Evolutionary conservation across 306 rosid genomes (phyloP).

Genomic region (Pyrus communis): DNA sequence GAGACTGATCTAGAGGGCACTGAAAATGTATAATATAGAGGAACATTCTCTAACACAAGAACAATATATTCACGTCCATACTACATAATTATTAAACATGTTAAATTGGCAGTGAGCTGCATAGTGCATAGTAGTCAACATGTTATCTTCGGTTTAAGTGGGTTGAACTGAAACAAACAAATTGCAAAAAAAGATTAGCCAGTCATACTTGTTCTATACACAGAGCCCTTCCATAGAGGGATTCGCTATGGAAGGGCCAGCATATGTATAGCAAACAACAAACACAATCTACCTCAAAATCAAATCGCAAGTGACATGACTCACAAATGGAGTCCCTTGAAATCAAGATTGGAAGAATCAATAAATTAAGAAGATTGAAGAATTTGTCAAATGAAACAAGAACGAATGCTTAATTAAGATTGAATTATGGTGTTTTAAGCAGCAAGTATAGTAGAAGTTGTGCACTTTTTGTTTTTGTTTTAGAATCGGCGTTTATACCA

Average conservation of each 20-base stretch:
- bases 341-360: not conserved
- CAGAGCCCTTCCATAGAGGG: not conserved
- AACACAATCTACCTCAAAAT: not conserved
- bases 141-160: no score
- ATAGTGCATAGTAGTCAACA: no score
- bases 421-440: not conserved
- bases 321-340: not conserved
- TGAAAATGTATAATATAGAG: not conserved
- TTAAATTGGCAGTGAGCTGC: no score
- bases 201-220: not conserved
- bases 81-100: no score
- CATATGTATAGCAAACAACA: not conserved
- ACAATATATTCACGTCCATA: not conserved
- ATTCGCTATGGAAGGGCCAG: not conserved
- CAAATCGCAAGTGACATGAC: not conserved
- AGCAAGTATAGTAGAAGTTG: not conserved
- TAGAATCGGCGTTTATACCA: not conserved
- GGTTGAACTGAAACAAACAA: no score
- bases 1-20: not conserved
- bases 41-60: not conserved
- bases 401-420: not conserved
- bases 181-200: not conserved
- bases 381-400: not conserved
- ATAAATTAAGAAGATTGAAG: not conserved
- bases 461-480: not conserved